A percentile compares a stretch with the other conserved stretches of the same genome.
Conservation (phyloP, 305 asterid genomes). For the Ilex paraguariensis region DNA sequence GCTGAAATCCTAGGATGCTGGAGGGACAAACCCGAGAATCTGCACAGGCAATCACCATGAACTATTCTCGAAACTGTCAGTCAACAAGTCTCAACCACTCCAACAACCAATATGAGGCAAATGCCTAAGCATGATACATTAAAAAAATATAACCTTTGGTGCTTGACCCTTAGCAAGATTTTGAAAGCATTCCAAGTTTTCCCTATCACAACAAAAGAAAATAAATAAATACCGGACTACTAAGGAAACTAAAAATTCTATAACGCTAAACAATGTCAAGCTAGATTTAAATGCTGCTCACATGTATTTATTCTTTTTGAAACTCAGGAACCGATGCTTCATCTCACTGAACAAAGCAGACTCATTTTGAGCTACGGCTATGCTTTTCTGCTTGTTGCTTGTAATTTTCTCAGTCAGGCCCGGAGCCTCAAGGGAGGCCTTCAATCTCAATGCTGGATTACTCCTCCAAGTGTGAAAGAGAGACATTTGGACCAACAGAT, state of each 20-base stretch:
- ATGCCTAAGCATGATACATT: not conserved
- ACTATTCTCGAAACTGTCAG: slow-evolving; percentile 58
- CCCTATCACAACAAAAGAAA: slow-evolving; percentile 36
- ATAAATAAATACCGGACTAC: slow-evolving; percentile 2
- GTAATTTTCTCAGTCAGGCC: slow-evolving; percentile 38
- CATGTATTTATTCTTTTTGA: slow-evolving; percentile 76
- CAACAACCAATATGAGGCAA: not conserved
- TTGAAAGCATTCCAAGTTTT: slow-evolving; percentile 56
- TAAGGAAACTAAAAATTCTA: slow-evolving; percentile 4
- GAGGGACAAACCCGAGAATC: slow-evolving; percentile 98
- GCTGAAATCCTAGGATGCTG: slow-evolving; percentile 82
- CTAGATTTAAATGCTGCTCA: slow-evolving; percentile 29
- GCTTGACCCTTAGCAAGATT: slow-evolving; percentile 66
- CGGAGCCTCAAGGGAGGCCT: slow-evolving; percentile 46
- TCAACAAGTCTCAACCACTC: not conserved
- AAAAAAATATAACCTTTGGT: slow-evolving; percentile 60
- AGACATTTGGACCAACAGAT: slow-evolving; percentile 18
- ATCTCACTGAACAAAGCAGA: slow-evolving; percentile 56
- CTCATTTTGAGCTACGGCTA: slow-evolving; percentile 24
- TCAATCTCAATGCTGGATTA: slow-evolving; percentile 41
- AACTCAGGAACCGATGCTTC: slow-evolving; percentile 69
- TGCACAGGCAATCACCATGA: slow-evolving; percentile 98
- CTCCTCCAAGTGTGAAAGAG: slow-evolving; percentile 28
- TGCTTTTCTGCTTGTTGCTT: slow-evolving; percentile 31
- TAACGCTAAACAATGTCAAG: slow-evolving; percentile 6